phyloP scores from a whole-genome alignment of 2,329 filamentous ascomycete species.

The Aplosporella prunicola region DNA sequence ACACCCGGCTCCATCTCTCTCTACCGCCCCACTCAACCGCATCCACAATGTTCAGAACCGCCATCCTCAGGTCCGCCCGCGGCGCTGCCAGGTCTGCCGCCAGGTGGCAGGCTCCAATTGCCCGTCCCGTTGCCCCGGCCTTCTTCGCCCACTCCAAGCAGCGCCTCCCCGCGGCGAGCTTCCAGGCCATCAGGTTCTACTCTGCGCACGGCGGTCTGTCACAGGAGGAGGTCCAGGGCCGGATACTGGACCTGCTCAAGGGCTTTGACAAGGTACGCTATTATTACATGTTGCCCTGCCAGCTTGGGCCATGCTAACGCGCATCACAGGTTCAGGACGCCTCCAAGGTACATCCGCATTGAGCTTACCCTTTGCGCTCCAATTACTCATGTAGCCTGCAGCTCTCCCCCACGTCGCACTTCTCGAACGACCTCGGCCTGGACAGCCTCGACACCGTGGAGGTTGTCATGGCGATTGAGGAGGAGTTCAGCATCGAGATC shows the following conservation, averaged over 20 bases:
- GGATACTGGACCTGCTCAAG: conserved; percentile 85
- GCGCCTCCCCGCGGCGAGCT: conserved; percentile 52
- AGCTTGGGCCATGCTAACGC: conserved; percentile 18
- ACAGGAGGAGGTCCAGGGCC: conserved; percentile 78
- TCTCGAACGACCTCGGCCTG: conserved; percentile 91
- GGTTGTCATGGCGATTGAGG: conserved; percentile 99
- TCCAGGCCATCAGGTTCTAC: conserved; percentile 72
- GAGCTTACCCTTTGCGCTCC: neutral
- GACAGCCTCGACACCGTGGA: conserved; percentile 98
- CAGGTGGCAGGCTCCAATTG: conserved; percentile 39
- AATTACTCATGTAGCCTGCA: conserved; percentile 35
- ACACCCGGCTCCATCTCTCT: conserved; percentile 15
- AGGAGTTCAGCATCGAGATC: conserved; percentile 93
- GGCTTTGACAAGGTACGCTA: conserved; percentile 96
- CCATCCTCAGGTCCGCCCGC: conserved; percentile 68
- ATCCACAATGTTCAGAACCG: conserved; percentile 77
- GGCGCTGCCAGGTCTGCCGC: conserved; percentile 34
- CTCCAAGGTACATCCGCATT: conserved; percentile 41
- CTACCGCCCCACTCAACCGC: conserved; percentile 19
- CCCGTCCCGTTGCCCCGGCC: conserved; percentile 51
- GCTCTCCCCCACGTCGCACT: conserved; percentile 80
- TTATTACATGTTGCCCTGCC: no score
- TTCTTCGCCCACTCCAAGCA: conserved; percentile 53
- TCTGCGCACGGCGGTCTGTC: conserved; percentile 69
- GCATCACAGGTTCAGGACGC: conserved; percentile 49